Percentiles rank a stretch among this genome's conserved stretches.
These are phyloP conservation scores for Russula ochroleuca DNA, from an alignment of 768 basidiomycete species.

Conservation along the genomic window DNA sequence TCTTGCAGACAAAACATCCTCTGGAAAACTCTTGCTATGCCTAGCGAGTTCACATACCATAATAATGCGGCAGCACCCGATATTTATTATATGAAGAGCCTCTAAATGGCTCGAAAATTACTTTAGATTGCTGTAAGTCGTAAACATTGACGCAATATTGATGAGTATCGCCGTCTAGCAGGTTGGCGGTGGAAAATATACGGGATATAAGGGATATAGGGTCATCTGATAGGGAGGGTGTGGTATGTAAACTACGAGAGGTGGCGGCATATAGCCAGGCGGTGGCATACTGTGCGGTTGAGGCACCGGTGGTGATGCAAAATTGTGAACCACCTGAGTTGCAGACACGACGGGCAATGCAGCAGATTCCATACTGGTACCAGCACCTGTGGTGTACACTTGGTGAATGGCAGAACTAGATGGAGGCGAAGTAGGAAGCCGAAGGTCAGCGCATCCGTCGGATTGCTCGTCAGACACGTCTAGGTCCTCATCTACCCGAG, in stretches of 20 bases:
- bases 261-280: neutral
- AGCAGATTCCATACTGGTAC: neutral
- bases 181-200: neutral
- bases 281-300: neutral
- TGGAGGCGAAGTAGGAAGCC: neutral
- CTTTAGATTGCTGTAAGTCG: neutral
- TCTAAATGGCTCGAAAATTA: neutral
- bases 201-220: neutral
- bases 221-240: conserved; percentile 9
- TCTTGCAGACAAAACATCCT: neutral
- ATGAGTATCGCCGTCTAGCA: neutral
- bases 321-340: neutral
- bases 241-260: neutral
- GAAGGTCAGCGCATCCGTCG: neutral
- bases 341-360: neutral
- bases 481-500: neutral
- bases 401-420: neutral
- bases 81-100: neutral
- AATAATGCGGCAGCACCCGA: neutral
- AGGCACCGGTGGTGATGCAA: neutral
- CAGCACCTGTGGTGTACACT: neutral
- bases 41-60: no score
- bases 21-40: neutral
- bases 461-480: neutral
- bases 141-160: neutral